Conservation (phyloP, 352 stramenopile genomes). For the Phytophthora fragariaefolia region DNA sequence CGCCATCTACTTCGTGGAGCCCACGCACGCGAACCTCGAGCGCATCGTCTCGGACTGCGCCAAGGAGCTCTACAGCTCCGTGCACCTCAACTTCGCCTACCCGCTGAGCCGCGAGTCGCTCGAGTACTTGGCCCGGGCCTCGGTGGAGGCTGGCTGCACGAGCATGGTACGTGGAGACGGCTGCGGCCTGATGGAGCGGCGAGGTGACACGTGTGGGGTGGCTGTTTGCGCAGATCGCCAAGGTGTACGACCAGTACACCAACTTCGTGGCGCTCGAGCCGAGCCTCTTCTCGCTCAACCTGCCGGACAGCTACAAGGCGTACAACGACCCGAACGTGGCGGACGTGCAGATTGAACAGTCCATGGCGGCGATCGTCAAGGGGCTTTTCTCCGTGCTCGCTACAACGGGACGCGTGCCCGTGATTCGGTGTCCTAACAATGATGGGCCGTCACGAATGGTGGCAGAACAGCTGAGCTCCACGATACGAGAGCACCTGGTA, state of each 20-base stretch:
- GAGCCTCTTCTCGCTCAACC: constrained; percentile 94
- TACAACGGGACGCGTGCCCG: constrained; percentile 92
- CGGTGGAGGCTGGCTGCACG: constrained; percentile 78
- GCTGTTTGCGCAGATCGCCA: constrained; percentile 78
- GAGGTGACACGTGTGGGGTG: constrained; percentile 4
- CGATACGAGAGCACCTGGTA: constrained; percentile 81
- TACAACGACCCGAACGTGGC: constrained; percentile 92
- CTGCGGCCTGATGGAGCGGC: not conserved
- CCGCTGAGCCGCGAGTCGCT: constrained; percentile 88
- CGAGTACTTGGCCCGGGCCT: constrained; percentile 85
- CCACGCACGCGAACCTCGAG: constrained; percentile 94
- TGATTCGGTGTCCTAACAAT: constrained; percentile 95
- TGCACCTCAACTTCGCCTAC: constrained; percentile 95
- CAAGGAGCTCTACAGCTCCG: constrained; percentile 93
- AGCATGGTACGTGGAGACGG: constrained; percentile 58
- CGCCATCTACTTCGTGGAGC: constrained; percentile 97
- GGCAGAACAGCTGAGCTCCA: constrained; percentile 91
- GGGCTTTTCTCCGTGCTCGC: constrained; percentile 95
- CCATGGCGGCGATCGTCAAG: constrained; percentile 71
- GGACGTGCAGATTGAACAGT: constrained; percentile 84
- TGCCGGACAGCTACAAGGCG: constrained; percentile 91
- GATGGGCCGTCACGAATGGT: constrained; percentile 97
- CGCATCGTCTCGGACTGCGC: constrained; percentile 95
- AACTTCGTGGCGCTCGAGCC: constrained; percentile 98
- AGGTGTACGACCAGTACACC: constrained; percentile 97